phyloP scores from a whole-genome alignment of 2,329 filamentous ascomycete species.

The Acrodontium crateriforme region DNA sequence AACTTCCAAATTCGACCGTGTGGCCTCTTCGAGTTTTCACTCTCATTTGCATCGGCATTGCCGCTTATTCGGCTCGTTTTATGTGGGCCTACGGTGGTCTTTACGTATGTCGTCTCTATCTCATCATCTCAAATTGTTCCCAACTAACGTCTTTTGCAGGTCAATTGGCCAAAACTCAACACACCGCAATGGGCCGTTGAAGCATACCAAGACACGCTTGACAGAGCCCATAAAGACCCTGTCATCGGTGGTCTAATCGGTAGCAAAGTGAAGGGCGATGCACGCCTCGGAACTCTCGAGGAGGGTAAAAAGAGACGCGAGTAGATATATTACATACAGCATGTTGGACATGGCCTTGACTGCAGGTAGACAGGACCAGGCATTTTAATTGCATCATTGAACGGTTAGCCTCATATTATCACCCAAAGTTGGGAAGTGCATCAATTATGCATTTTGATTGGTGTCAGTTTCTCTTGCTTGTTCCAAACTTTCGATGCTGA shows the following conservation, averaged over 20 bases:
- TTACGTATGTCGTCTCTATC: constrained; percentile 55
- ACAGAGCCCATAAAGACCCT: constrained; percentile 67
- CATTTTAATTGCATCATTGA: too few species aligned
- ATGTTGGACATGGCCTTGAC: too few species aligned
- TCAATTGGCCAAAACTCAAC: constrained; percentile 97
- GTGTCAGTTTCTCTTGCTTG: too few species aligned
- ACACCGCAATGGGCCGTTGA: constrained; percentile 76
- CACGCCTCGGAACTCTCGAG: constrained; percentile 70
- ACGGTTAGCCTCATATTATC: too few species aligned
- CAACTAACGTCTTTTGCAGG: constrained; percentile 38
- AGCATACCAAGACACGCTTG: constrained; percentile 75
- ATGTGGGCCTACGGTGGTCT: constrained; percentile 77
- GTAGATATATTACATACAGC: constrained; percentile 29
- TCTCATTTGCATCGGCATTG: constrained; percentile 59
- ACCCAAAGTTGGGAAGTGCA: too few species aligned
- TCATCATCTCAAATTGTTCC: neutral
- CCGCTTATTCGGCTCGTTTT: constrained; percentile 60
- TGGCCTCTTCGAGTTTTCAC: constrained; percentile 73
- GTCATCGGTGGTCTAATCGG: constrained; percentile 62
- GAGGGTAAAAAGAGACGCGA: constrained; percentile 99
- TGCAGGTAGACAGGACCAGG: too few species aligned
- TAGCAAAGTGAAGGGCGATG: constrained; percentile 57
- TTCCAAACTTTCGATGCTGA: too few species aligned
- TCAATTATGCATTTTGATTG: too few species aligned
- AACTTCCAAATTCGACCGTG: constrained; percentile 58